These are phyloP conservation scores for Trypanosoma platydactyli DNA, from an alignment of 208 protist genomes.

Conservation along the genomic window DNA sequence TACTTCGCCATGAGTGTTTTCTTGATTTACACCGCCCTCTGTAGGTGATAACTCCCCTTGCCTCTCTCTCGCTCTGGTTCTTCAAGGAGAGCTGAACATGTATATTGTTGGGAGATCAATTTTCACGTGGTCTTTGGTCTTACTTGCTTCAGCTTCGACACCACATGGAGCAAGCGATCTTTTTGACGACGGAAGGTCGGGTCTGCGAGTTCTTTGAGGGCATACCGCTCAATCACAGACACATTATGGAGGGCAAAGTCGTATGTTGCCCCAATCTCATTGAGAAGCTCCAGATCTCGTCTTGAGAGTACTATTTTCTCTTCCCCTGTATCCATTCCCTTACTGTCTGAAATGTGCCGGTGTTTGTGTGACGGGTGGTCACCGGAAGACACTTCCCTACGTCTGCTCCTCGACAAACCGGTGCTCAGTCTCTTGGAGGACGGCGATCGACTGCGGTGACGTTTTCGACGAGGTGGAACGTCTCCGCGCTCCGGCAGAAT, in stretches of 20 bases:
- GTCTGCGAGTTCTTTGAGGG: constrained; percentile 22
- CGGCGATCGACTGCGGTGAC: constrained; percentile 23
- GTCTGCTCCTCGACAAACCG: not conserved
- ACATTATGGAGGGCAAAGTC: constrained; percentile 30
- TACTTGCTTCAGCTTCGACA: constrained; percentile 25
- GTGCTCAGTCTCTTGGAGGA: constrained; percentile 1
- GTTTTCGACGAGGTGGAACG: constrained; percentile 1
- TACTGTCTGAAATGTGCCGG: not conserved
- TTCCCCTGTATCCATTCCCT: not conserved
- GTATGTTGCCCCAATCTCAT: constrained; percentile 27
- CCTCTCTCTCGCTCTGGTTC: constrained; percentile 2
- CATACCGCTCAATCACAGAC: constrained; percentile 28
- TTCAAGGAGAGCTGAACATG: not conserved
- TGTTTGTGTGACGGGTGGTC: constrained; percentile 8
- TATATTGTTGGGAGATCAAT: not conserved
- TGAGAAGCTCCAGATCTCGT: constrained; percentile 18
- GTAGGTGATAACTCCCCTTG: not conserved
- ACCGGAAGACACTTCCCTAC: not conserved
- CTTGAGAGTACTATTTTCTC: constrained; percentile 13
- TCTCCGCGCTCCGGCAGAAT: constrained; percentile 22
- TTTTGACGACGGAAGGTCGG: constrained; percentile 19
- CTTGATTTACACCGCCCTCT: not conserved
- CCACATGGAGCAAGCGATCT: constrained; percentile 16
- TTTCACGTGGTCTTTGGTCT: not conserved
- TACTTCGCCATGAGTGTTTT: too few relatives aligned